Percentiles rank a stretch among this genome's conserved stretches.
Conservation (phyloP, 768 basidiomycete species). For the Rhodotorula paludigena region DNA sequence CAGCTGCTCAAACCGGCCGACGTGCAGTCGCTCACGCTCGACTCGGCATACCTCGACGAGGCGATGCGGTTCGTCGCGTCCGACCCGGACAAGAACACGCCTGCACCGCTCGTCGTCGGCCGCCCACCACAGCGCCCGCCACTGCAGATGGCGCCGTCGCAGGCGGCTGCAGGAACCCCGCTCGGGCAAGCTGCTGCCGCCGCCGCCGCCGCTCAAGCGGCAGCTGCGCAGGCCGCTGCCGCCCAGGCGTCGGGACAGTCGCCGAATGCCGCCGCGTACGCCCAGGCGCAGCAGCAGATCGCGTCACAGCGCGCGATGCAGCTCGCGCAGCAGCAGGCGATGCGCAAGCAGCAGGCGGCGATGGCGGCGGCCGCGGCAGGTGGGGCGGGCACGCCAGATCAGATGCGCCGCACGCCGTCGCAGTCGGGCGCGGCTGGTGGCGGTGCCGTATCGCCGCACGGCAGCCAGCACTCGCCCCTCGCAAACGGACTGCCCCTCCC, state of each 20-base stretch:
- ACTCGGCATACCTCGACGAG: conserved; percentile 32
- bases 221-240: background rate
- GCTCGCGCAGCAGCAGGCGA: conserved; percentile 16
- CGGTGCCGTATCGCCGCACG: too few relatives aligned
- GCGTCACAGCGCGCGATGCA: conserved; percentile 19
- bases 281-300: conserved; percentile 20
- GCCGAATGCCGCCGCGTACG: conserved; percentile 22
- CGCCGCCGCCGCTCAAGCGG: background rate
- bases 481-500: conserved; percentile 12
- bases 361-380: background rate
- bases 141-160: conserved; percentile 26
- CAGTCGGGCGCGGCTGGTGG: conserved; percentile 7
- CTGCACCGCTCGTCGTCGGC: conserved; percentile 27
- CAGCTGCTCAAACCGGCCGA: conserved; percentile 33
- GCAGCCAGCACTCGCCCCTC: conserved; percentile 6
- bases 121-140: conserved; percentile 27
- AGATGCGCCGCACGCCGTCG: conserved; percentile 25
- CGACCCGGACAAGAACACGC: conserved; percentile 25
- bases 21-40: conserved; percentile 17
- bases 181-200: conserved; percentile 1
- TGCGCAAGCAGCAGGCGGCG: conserved; percentile 14
- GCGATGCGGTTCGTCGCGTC: conserved; percentile 16
- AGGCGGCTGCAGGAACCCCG: background rate
- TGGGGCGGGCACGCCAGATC: background rate
- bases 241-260: background rate